These are phyloP conservation scores for Bolboschoenus planiculmis DNA, from an alignment of 176 grass and related monocot species.

Conservation along the genomic window DNA sequence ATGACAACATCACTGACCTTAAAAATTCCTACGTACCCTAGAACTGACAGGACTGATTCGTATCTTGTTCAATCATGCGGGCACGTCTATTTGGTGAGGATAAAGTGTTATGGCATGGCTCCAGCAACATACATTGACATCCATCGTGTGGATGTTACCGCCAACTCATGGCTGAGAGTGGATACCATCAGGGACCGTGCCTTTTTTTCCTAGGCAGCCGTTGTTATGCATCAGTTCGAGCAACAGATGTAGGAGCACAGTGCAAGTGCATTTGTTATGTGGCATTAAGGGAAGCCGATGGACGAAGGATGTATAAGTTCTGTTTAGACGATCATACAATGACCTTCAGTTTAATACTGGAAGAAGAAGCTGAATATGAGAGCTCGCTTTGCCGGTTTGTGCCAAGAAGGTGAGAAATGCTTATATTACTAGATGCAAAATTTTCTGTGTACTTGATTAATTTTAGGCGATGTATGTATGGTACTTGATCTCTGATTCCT, in stretches of 20 bases:
- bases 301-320: neutral
- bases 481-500: too few relatives aligned
- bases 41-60: too few relatives aligned
- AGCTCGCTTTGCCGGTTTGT: neutral
- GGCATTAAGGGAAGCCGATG: neutral
- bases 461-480: too few relatives aligned
- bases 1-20: neutral
- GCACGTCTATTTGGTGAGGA: neutral
- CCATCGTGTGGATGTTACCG: neutral
- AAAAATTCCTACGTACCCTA: neutral
- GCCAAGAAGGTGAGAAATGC: neutral
- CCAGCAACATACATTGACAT: neutral
- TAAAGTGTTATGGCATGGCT: neutral
- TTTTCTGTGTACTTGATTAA: too few relatives aligned
- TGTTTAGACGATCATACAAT: neutral
- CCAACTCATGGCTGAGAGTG: neutral
- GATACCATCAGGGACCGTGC: conserved; percentile 1
- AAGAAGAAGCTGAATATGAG: neutral
- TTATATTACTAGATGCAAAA: too few relatives aligned
- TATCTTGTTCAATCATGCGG: neutral
- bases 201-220: neutral
- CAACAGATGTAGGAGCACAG: neutral
- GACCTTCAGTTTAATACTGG: neutral
- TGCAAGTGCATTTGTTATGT: neutral
- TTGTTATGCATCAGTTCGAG: neutral